Conservation (phyloP, 2,329 filamentous ascomycete species). For the Cladobotryum mycophilum region DNA sequence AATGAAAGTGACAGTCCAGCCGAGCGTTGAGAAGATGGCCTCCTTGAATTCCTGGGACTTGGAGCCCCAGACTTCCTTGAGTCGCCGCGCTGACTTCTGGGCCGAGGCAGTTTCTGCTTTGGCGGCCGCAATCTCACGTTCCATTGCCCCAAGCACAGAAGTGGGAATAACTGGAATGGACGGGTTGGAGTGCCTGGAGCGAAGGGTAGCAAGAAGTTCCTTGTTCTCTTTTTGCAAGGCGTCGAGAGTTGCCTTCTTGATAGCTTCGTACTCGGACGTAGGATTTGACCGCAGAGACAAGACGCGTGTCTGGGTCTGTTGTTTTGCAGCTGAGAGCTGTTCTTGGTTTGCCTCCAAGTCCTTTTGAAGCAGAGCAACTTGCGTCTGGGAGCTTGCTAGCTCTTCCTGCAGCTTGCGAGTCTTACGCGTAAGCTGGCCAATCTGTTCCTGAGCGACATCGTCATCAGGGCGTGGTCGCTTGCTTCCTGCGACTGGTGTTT, state of each 20-base stretch:
- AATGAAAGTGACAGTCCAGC: constrained; percentile 93
- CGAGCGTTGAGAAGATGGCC: constrained; percentile 83
- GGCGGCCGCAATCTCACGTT: constrained; percentile 67
- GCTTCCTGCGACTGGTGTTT: constrained; percentile 33
- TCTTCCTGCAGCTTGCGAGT: constrained; percentile 80
- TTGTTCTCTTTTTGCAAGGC: constrained; percentile 78
- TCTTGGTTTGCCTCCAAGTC: constrained; percentile 67
- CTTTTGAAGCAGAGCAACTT: constrained; percentile 63
- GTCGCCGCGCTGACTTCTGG: constrained; percentile 75
- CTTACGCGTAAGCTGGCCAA: constrained; percentile 81
- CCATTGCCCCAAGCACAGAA: constrained; percentile 67
- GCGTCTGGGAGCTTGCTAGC: constrained; percentile 61
- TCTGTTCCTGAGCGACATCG: constrained; percentile 59
- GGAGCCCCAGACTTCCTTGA: constrained; percentile 87
- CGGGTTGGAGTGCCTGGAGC: constrained; percentile 34
- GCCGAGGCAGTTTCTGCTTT: constrained; percentile 63
- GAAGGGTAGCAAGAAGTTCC: constrained; percentile 70
- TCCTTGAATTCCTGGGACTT: constrained; percentile 95
- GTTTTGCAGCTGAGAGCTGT: constrained; percentile 61
- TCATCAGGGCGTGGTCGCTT: constrained; percentile 62
- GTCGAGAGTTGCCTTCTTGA: constrained; percentile 74
- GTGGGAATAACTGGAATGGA: constrained; percentile 62
- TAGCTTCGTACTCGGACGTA: constrained; percentile 74
- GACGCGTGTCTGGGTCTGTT: constrained; percentile 70
- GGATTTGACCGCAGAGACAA: constrained; percentile 88